Conservation (phyloP, 2,329 filamentous ascomycete species). For the Ascochyta fabae region DNA sequence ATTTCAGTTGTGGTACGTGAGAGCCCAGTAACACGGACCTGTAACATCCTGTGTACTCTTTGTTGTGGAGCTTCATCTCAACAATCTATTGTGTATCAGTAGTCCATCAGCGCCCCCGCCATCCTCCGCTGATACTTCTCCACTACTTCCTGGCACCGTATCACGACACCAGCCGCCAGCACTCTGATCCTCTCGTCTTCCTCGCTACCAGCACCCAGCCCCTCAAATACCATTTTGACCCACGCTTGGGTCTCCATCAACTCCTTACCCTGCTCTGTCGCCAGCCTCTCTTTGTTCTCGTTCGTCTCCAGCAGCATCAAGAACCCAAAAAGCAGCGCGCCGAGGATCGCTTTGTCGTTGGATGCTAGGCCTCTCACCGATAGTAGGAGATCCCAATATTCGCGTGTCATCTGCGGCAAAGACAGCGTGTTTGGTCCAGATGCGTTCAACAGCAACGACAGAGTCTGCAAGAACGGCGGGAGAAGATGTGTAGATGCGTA, state of each 20-base stretch:
- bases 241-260: slow-evolving; percentile 88
- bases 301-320: slow-evolving; percentile 85
- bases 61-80: too few species aligned
- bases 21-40: neutral
- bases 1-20: neutral
- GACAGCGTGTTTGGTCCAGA: slow-evolving; percentile 79
- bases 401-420: slow-evolving; percentile 79
- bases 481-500: slow-evolving; percentile 78
- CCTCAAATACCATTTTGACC: slow-evolving; percentile 77
- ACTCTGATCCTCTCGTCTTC: slow-evolving; percentile 83
- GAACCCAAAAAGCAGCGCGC: slow-evolving; percentile 78
- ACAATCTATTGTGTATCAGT: slow-evolving; percentile 18
- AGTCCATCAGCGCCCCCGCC: slow-evolving; percentile 69
- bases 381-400: slow-evolving; percentile 85
- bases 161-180: slow-evolving; percentile 76
- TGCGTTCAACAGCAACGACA: slow-evolving; percentile 82
- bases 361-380: slow-evolving; percentile 62
- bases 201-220: slow-evolving; percentile 49
- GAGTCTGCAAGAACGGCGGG: slow-evolving; percentile 81
- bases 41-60: neutral
- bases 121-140: slow-evolving; percentile 80
- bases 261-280: slow-evolving; percentile 74
- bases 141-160: slow-evolving; percentile 80
- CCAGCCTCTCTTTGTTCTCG: slow-evolving; percentile 72
- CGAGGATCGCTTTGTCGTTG: slow-evolving; percentile 69